These are phyloP conservation scores for Raddia distichophylla DNA, from an alignment of 176 grass and related monocot genomes.

Conservation along the genomic window DNA sequence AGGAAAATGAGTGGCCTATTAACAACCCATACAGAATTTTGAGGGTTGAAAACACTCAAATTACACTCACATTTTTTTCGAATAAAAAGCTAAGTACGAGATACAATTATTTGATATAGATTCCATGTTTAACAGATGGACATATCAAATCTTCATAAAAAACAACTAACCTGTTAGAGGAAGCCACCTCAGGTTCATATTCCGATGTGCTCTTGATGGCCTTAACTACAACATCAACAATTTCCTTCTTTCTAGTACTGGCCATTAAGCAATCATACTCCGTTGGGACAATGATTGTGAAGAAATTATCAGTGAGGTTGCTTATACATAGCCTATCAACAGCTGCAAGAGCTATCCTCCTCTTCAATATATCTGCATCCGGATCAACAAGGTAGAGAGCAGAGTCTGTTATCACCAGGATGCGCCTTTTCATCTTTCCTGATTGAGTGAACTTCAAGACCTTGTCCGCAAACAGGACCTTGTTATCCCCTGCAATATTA, in stretches of 20 bases:
- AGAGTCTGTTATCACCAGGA: conserved; percentile 86
- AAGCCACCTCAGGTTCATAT: conserved; percentile 82
- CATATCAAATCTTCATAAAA: conserved; percentile 9
- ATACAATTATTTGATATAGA: conserved; percentile 9
- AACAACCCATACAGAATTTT: neutral
- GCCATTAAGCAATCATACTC: conserved; percentile 93
- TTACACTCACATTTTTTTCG: neutral
- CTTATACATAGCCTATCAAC: conserved; percentile 81
- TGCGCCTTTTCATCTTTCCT: conserved; percentile 89
- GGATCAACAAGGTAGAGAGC: conserved; percentile 93
- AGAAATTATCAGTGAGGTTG: conserved; percentile 81
- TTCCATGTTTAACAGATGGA: neutral
- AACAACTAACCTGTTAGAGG: conserved; percentile 74
- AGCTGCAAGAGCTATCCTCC: conserved; percentile 88
- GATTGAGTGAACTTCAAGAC: conserved; percentile 80
- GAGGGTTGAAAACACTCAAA: neutral
- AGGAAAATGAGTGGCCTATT: neutral
- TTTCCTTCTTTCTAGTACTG: conserved; percentile 86
- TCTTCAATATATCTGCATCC: conserved; percentile 82
- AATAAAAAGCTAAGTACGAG: neutral
- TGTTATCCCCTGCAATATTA: conserved; percentile 71
- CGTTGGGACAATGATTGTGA: conserved; percentile 78
- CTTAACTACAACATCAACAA: conserved; percentile 68
- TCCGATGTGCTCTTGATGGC: conserved; percentile 79
- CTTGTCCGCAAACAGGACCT: conserved; percentile 89